Evolutionary conservation across 257 asterid species (phyloP).

Genomic region (Salvia miltiorrhiza): DNA sequence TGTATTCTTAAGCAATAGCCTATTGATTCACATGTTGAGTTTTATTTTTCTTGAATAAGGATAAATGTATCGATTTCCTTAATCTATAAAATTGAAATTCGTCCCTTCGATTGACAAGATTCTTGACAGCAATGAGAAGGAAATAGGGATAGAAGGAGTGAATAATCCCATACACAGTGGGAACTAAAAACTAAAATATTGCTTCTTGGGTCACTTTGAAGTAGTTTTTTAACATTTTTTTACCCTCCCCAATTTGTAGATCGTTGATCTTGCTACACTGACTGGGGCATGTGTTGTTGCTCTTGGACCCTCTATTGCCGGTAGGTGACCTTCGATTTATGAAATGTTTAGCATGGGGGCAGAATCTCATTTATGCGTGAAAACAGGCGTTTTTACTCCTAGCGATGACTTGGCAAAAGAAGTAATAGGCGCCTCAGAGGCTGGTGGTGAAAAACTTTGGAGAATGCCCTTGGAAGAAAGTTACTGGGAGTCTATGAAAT

Average conservation of each 20-base stretch:
- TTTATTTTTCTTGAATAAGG: background rate
- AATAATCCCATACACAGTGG: background rate
- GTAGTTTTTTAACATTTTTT: slow-evolving; percentile 5
- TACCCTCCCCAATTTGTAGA: slow-evolving; percentile 54
- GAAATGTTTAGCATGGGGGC: background rate
- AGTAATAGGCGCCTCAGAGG: slow-evolving; percentile 80
- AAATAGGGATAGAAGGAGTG: background rate
- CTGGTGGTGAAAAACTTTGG: slow-evolving; percentile 89
- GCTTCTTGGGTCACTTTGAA: background rate
- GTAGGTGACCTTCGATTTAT: slow-evolving; percentile 31
- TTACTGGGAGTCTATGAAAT: slow-evolving; percentile 96
- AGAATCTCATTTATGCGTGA: background rate
- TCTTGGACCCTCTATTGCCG: slow-evolving; percentile 97
- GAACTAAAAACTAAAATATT: background rate
- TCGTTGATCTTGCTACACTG: slow-evolving; percentile 89
- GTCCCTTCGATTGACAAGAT: background rate
- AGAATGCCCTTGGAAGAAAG: slow-evolving; percentile 97
- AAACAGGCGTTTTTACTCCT: slow-evolving; percentile 83
- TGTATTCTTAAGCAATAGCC: too few relatives aligned
- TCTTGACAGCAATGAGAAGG: background rate
- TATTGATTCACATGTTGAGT: background rate
- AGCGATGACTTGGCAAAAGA: slow-evolving; percentile 91
- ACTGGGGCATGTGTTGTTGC: slow-evolving; percentile 95
- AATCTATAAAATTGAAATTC: background rate
- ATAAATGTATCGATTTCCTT: background rate